Evolutionary conservation across 768 basidiomycete genomes (phyloP).

Genomic region (Crucibulum laeve): DNA sequence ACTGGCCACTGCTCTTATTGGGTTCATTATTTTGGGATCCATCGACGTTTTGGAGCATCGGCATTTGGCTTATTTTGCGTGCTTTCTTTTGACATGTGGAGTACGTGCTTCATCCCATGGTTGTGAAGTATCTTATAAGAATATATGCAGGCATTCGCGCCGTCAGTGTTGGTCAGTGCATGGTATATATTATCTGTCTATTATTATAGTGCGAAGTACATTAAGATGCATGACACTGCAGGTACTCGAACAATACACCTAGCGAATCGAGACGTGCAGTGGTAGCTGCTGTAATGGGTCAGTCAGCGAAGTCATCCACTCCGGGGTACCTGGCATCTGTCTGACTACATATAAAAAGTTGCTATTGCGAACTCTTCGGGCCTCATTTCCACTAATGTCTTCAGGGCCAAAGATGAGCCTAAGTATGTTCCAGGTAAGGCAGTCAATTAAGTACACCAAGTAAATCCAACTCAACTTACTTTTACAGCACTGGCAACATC

Average conservation of each 20-base stretch:
- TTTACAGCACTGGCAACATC: conserved; percentile 37
- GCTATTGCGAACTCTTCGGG: conserved; percentile 46
- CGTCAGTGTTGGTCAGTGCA: conserved; percentile 39
- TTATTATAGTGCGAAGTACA: background rate
- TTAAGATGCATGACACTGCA: conserved; percentile 6
- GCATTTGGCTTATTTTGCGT: conserved; percentile 48
- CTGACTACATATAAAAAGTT: too few relatives aligned
- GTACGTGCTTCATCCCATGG: conserved; percentile 18
- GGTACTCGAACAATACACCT: conserved; percentile 48
- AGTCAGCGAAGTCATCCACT: conserved; percentile 4
- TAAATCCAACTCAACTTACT: background rate
- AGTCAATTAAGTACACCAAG: background rate
- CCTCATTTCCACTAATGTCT: conserved; percentile 48
- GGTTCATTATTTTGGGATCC: conserved; percentile 42
- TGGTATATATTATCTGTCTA: conserved; percentile 18
- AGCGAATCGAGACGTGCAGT: conserved; percentile 44
- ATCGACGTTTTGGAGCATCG: conserved; percentile 36
- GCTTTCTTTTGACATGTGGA: conserved; percentile 48
- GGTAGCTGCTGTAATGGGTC: conserved; percentile 48
- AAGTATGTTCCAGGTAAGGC: conserved; percentile 40
- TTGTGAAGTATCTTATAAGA: conserved; percentile 1
- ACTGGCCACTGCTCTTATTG: conserved; percentile 29
- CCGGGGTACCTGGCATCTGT: background rate
- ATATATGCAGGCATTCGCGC: conserved; percentile 35
- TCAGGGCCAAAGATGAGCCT: conserved; percentile 45